Evolutionary conservation across 2,329 filamentous ascomycete genomes (phyloP).

Genomic region (Xylaria multiplex): DNA sequence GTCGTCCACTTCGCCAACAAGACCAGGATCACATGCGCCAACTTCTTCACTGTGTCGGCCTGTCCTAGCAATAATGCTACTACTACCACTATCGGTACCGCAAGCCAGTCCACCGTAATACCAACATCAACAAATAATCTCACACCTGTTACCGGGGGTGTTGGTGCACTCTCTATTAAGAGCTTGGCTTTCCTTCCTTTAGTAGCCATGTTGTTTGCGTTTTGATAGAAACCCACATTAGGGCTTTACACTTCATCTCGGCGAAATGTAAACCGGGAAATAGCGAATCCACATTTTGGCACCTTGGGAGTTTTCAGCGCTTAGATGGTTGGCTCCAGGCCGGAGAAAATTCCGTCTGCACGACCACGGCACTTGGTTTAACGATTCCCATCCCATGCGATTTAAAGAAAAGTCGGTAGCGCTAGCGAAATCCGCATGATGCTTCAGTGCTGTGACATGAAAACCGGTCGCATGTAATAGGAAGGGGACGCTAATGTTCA

Average conservation of each 20-base stretch:
- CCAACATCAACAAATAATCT: conserved; percentile 12
- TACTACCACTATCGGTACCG: conserved; percentile 34
- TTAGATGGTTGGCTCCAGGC: conserved; percentile 9
- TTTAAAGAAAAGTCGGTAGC: conserved; percentile 25
- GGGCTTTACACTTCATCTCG: not conserved
- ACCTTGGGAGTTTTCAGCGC: conserved; percentile 16
- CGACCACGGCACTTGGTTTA: conserved; percentile 5
- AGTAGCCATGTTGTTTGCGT: conserved; percentile 39
- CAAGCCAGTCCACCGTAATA: not conserved
- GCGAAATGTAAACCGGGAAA: conserved; percentile 7
- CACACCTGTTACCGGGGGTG: conserved; percentile 18
- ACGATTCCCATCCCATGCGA: conserved; percentile 14
- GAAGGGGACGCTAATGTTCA: conserved; percentile 16
- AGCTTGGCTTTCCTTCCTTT: conserved; percentile 40
- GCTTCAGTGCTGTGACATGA: not conserved
- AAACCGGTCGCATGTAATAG: conserved; percentile 22
- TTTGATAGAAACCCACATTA: conserved; percentile 29
- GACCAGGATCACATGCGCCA: conserved; percentile 72
- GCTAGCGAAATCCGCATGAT: conserved; percentile 8
- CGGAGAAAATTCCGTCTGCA: conserved; percentile 11
- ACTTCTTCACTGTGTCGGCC: conserved; percentile 64
- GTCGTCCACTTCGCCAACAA: conserved; percentile 72
- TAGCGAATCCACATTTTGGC: conserved; percentile 12
- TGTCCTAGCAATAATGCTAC: conserved; percentile 35
- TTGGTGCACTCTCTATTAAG: conserved; percentile 30